A percentile compares a stretch with the other conserved stretches of the same genome.
These are phyloP conservation scores for Yamadazyma nakazawae DNA, from an alignment of 805 yeast species.

Conservation along the genomic window DNA sequence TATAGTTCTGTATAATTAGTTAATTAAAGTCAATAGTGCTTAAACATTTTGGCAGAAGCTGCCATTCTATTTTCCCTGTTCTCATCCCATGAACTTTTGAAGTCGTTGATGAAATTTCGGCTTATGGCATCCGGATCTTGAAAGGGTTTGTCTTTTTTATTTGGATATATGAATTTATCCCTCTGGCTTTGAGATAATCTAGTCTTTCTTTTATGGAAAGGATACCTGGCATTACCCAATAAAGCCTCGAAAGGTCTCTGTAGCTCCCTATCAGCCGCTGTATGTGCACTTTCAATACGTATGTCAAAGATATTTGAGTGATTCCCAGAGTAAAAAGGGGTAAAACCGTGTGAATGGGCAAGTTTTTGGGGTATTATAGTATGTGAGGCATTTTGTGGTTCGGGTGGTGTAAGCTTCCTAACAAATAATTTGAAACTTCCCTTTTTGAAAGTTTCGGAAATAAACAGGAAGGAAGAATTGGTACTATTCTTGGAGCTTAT, in stretches of 20 bases:
- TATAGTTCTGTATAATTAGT: conserved; percentile 3
- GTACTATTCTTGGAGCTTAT: not conserved
- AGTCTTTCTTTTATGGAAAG: not conserved
- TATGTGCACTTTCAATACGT: not conserved
- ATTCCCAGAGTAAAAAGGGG: not conserved
- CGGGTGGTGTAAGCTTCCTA: not conserved
- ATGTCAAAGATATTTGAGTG: not conserved
- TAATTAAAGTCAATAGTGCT: not conserved
- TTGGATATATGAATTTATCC: not conserved
- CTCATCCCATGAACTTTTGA: not conserved
- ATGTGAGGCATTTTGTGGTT: not conserved
- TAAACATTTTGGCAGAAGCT: not conserved
- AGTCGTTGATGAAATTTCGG: not conserved
- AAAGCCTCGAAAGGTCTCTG: not conserved
- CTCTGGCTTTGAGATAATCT: not conserved
- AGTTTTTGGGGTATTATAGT: not conserved
- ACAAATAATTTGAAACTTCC: not conserved
- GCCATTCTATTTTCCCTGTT: not conserved
- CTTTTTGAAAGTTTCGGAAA: not conserved
- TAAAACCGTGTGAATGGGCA: not conserved
- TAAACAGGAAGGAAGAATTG: not conserved
- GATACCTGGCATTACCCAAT: not conserved
- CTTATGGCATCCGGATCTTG: not conserved
- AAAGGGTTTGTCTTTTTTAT: not conserved
- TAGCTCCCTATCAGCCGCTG: not conserved